Conservation (phyloP, 345 rosid species). For the Bruguiera gymnorhiza region DNA sequence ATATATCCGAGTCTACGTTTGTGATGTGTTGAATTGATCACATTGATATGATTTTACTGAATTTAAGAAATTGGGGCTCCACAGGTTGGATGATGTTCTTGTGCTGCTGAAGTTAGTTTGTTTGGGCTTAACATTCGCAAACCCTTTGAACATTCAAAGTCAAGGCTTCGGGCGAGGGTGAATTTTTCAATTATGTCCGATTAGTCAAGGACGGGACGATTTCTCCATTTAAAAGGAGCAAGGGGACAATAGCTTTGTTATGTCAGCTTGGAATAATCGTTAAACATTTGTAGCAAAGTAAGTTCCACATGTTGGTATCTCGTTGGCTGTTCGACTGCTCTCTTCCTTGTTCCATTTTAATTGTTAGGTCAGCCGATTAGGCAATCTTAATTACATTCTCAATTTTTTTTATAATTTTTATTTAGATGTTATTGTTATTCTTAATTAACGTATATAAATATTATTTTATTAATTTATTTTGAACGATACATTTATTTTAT, state of each 20-base stretch:
- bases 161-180: slow-evolving; percentile 1
- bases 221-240: neutral
- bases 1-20: no score
- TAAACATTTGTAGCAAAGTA: neutral
- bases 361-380: no score
- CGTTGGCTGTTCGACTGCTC: slow-evolving; percentile 1
- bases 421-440: no score
- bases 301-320: neutral
- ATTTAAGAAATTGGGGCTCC: no score
- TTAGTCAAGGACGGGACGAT: slow-evolving; percentile 8
- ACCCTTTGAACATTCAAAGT: slow-evolving; percentile 5
- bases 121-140: no score
- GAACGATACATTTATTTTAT: no score
- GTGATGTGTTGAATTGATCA: neutral
- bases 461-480: no score
- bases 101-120: no score
- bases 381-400: no score
- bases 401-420: no score
- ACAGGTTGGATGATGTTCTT: no score
- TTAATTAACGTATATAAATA: no score
- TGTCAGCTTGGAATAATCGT: slow-evolving; percentile 14
- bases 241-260: neutral
- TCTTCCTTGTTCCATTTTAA: neutral
- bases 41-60: neutral
- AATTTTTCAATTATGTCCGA: neutral